Percentiles rank a stretch among this genome's conserved stretches.
These are phyloP conservation scores for Colletotrichum agaves DNA, from an alignment of 2,329 filamentous ascomycete genomes.

Conservation along the genomic window DNA sequence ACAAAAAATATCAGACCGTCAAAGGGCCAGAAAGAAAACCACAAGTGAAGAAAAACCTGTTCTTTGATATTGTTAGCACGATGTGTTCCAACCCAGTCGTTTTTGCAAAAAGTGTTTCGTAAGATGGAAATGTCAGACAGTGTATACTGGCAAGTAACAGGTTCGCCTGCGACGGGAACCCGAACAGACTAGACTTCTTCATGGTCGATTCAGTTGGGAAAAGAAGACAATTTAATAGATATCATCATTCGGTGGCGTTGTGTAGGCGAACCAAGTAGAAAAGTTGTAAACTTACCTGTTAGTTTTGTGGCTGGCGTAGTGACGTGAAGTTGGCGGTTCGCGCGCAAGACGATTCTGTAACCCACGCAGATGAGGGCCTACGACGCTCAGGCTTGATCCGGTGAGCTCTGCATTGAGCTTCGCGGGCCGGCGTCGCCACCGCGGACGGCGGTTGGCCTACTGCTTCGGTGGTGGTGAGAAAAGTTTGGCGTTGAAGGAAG, in stretches of 20 bases:
- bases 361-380: background rate
- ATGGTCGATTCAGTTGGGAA: slow-evolving; percentile 90
- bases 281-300: slow-evolving; percentile 15
- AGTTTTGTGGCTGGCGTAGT: background rate
- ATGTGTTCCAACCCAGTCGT: no score
- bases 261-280: background rate
- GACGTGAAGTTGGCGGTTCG: background rate
- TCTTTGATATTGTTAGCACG: no score
- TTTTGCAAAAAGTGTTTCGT: background rate
- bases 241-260: slow-evolving; percentile 72
- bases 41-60: no score
- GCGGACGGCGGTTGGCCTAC: background rate
- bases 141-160: slow-evolving; percentile 94
- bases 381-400: background rate
- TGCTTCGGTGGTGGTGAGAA: background rate
- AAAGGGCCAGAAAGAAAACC: no score
- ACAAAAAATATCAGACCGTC: background rate
- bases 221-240: slow-evolving; percentile 79
- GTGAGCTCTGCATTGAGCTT: background rate
- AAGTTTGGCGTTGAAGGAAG: background rate
- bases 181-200: slow-evolving; percentile 79
- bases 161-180: slow-evolving; percentile 66
- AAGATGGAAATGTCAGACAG: slow-evolving; percentile 69
- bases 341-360: no score
- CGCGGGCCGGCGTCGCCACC: background rate